Evolutionary conservation across 345 rosid species (phyloP).

Genomic region (Lagerstroemia speciosa): DNA sequence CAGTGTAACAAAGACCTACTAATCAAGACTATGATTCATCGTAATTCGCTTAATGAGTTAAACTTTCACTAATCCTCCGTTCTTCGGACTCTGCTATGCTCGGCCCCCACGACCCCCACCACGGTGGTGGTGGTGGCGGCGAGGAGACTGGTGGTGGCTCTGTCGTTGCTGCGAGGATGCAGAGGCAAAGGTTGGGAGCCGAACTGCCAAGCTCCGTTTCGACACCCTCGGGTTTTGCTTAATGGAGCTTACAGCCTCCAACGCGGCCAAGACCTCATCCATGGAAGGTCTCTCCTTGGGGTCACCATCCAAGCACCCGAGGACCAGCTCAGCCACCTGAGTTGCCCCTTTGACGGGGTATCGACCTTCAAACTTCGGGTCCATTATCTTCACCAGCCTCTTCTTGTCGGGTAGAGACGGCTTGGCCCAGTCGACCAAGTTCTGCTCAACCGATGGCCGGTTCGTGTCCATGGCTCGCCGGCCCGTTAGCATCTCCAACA

Average conservation of each 20-base stretch:
- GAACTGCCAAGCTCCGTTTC: not conserved
- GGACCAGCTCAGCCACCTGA: constrained; percentile 37
- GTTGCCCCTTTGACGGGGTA: constrained; percentile 43
- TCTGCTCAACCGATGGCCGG: constrained; percentile 28
- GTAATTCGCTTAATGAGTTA: too few relatives aligned
- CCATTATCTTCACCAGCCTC: constrained; percentile 55
- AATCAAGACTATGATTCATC: too few relatives aligned
- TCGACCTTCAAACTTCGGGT: constrained; percentile 36
- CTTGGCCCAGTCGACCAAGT: constrained; percentile 48
- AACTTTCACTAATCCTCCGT: too few relatives aligned
- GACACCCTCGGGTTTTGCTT: not conserved
- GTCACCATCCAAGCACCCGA: constrained; percentile 50
- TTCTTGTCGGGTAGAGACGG: constrained; percentile 31
- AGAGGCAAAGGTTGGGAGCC: not conserved
- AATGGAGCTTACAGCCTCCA: constrained; percentile 20
- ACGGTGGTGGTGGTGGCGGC: not conserved
- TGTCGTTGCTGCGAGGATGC: not conserved
- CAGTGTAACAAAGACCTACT: too few relatives aligned
- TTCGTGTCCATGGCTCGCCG: constrained; percentile 31
- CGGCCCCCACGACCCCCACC: not conserved
- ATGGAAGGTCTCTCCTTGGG: constrained; percentile 62
- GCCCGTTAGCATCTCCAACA: constrained; percentile 68
- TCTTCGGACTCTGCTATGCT: too few relatives aligned
- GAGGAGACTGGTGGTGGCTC: not conserved
- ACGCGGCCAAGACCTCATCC: constrained; percentile 35